Conservation (phyloP, 192 early-diverging fungal species). For the Pilobolus umbonatus region DNA sequence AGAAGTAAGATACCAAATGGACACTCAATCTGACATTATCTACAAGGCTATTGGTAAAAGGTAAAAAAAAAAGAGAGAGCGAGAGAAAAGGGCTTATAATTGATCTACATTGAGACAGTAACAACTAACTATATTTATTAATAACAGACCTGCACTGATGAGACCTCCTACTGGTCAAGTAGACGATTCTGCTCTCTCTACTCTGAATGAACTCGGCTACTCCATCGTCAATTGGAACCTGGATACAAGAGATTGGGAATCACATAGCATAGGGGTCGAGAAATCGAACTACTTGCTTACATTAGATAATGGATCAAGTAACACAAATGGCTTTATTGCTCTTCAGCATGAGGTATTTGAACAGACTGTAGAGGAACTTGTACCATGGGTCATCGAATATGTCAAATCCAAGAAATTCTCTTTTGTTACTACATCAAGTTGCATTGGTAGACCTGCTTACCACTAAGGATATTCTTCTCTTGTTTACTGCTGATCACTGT, state of each 20-base stretch:
- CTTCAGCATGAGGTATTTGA: constrained; percentile 16
- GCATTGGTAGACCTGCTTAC: constrained; percentile 24
- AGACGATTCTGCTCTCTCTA: constrained; percentile 17
- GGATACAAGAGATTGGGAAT: constrained; percentile 38
- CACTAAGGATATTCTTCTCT: too few species aligned
- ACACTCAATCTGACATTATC: constrained; percentile 7
- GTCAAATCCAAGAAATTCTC: constrained; percentile 30
- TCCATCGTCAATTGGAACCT: constrained; percentile 39
- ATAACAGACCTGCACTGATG: constrained; percentile 26
- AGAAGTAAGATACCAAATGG: constrained; percentile 20
- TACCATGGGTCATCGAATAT: constrained; percentile 32
- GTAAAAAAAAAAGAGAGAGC: not conserved
- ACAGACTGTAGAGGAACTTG: constrained; percentile 30
- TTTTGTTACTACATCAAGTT: constrained; percentile 38
- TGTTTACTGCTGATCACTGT: too few species aligned
- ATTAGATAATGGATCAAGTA: constrained; percentile 2
- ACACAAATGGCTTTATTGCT: constrained; percentile 12
- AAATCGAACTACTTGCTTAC: constrained; percentile 5
- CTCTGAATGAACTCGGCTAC: constrained; percentile 36
- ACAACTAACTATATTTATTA: too few species aligned
- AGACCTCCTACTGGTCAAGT: constrained; percentile 49
- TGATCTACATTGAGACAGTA: too few species aligned
- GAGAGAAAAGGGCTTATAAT: too few species aligned
- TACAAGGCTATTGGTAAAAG: constrained; percentile 20
- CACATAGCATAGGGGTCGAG: constrained; percentile 15